Conservation (phyloP, 768 basidiomycete species). For the Termitomyces sp. region DNA sequence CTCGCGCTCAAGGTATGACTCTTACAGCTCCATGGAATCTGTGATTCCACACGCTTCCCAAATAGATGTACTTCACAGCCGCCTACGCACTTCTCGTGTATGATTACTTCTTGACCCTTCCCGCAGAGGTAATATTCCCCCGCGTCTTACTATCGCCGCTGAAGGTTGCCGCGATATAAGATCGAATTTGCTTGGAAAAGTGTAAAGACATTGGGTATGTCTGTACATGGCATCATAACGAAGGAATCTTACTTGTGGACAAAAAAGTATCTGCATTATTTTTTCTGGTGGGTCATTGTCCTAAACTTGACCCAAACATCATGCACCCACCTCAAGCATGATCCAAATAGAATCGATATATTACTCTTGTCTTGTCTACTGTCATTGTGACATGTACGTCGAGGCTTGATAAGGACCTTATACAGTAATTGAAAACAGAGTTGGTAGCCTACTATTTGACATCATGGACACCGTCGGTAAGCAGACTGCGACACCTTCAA, state of each 20-base stretch:
- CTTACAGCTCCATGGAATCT: neutral
- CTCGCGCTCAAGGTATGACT: neutral
- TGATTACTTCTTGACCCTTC: constrained; percentile 17
- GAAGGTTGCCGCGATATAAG: neutral
- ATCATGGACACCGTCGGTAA: constrained; percentile 5
- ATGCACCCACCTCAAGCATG: constrained; percentile 6
- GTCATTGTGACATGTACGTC: constrained; percentile 11
- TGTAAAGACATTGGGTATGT: constrained; percentile 7
- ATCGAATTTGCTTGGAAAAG: constrained; percentile 15
- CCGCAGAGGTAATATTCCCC: constrained; percentile 8
- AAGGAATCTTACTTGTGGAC: neutral
- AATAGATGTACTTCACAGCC: constrained; percentile 7
- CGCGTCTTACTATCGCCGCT: too few species aligned
- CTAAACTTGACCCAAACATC: neutral
- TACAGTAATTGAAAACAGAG: neutral
- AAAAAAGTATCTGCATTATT: constrained; percentile 12
- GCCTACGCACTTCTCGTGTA: constrained; percentile 13
- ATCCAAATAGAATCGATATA: constrained; percentile 16
- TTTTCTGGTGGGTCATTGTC: constrained; percentile 9
- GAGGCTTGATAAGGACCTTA: neutral
- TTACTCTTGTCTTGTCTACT: constrained; percentile 12
- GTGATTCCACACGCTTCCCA: neutral
- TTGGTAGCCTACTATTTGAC: constrained; percentile 12
- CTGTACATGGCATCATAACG: neutral
- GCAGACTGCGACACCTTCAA: neutral